Evolutionary conservation across 495 filamentous ascomycete species (phyloP).

Genomic region (Penicillium steckii): DNA sequence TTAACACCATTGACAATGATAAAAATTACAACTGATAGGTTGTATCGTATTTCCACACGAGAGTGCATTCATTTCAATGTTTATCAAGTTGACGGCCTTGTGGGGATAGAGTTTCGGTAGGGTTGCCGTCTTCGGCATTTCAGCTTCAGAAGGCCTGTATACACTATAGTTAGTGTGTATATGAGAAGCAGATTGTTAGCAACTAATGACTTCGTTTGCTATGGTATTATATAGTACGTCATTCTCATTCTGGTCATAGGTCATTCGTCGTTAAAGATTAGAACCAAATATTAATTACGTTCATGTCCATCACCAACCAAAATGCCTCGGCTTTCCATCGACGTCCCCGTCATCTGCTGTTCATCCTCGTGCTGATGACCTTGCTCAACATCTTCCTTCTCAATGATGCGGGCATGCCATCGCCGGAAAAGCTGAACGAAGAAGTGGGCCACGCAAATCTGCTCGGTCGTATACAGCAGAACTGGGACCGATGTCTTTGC

Average conservation of each 20-base stretch:
- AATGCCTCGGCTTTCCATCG: slow-evolving; percentile 1
- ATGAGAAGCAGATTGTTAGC: background rate
- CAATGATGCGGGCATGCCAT: slow-evolving; percentile 39
- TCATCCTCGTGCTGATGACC: background rate
- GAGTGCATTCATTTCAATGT: too few relatives aligned
- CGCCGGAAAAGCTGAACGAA: slow-evolving; percentile 51
- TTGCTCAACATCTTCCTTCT: slow-evolving; percentile 23
- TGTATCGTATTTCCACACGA: too few relatives aligned
- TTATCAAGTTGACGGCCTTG: too few relatives aligned
- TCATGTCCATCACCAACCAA: background rate
- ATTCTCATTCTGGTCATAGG: too few relatives aligned
- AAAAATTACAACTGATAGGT: too few relatives aligned
- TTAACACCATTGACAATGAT: too few relatives aligned
- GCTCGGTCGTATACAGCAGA: slow-evolving; percentile 55
- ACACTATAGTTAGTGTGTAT: too few relatives aligned
- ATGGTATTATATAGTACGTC: too few relatives aligned
- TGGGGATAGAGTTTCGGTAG: too few relatives aligned
- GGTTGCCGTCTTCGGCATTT: too few relatives aligned
- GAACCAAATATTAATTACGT: slow-evolving; percentile 5
- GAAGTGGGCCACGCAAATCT: slow-evolving; percentile 54
- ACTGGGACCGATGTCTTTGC: slow-evolving; percentile 54
- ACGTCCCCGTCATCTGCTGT: slow-evolving; percentile 9
- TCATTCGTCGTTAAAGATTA: background rate
- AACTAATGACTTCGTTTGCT: too few relatives aligned
- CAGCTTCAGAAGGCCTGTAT: too few relatives aligned